Percentiles rank a stretch among this genome's conserved stretches.
These are phyloP conservation scores for Talaromyces borbonicus DNA, from an alignment of 495 filamentous ascomycete species.

Conservation along the genomic window DNA sequence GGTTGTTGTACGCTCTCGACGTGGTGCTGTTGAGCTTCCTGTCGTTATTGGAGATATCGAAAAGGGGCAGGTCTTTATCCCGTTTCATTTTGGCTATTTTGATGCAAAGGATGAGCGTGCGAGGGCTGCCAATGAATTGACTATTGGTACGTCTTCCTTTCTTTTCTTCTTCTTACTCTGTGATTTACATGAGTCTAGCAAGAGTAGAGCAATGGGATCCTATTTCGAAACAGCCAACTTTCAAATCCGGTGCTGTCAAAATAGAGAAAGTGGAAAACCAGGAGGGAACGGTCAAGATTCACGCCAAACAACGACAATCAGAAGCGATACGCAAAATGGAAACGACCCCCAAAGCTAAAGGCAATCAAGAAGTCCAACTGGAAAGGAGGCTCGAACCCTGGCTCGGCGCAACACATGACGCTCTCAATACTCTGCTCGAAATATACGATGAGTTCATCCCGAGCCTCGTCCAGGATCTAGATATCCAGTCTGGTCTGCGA, in stretches of 20 bases:
- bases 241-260: constrained; percentile 10
- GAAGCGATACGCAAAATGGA: background rate
- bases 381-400: constrained; percentile 10
- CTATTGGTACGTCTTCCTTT: background rate
- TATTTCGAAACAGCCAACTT: constrained; percentile 11
- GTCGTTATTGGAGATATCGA: background rate
- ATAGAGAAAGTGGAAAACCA: constrained; percentile 10
- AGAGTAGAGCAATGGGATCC: constrained; percentile 13
- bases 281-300: background rate
- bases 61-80: background rate
- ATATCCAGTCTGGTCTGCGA: constrained; percentile 10
- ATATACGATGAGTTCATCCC: constrained; percentile 10
- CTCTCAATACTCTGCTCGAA: constrained; percentile 9
- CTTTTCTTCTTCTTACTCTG: too few relatives aligned
- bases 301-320: constrained; percentile 2
- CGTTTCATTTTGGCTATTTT: constrained; percentile 1
- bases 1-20: background rate
- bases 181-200: background rate
- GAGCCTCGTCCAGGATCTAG: constrained; percentile 8
- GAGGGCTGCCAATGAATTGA: background rate
- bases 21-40: background rate
- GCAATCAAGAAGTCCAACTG: background rate
- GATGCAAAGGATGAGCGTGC: constrained; percentile 1
- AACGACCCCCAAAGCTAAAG: constrained; percentile 1
- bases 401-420: constrained; percentile 12